These are phyloP conservation scores for Colletotrichum viniferum DNA, from an alignment of 2,329 filamentous ascomycete genomes.

Conservation along the genomic window DNA sequence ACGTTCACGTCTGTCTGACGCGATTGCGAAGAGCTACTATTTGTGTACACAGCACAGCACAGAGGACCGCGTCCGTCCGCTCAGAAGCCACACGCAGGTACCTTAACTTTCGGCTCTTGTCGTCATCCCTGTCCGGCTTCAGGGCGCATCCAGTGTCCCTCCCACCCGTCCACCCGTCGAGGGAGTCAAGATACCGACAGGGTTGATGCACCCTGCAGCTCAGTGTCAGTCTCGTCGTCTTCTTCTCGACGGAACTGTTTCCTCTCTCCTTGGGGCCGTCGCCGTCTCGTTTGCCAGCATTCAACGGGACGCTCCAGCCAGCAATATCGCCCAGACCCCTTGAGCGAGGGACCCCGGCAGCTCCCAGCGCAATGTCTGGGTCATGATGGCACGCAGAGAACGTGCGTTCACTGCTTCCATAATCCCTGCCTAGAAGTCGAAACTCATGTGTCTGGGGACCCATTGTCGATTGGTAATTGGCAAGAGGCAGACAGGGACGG, in stretches of 20 bases:
- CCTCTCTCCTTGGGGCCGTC: background rate
- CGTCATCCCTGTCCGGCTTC: background rate
- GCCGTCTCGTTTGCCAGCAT: background rate
- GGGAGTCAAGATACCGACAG: background rate
- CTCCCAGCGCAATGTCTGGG: background rate
- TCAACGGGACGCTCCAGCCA: background rate
- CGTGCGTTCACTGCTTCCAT: slow-evolving; percentile 14
- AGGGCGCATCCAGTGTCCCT: background rate
- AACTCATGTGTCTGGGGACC: slow-evolving; percentile 5
- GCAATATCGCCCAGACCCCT: background rate
- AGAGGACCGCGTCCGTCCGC: background rate
- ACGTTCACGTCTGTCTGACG: background rate
- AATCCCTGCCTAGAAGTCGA: background rate
- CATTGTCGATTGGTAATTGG: background rate
- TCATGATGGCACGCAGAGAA: slow-evolving; percentile 2
- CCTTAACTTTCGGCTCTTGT: background rate
- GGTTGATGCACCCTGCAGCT: background rate
- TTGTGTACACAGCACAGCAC: background rate
- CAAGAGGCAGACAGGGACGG: background rate
- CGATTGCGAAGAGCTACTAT: background rate
- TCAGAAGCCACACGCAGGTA: background rate
- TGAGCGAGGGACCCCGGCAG: background rate
- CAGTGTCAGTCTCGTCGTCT: background rate
- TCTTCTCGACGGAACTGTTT: background rate
- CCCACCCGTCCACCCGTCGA: background rate